A percentile compares a stretch with the other conserved stretches of the same genome.
phyloP scores from a whole-genome alignment of 2,329 filamentous ascomycete species.

The Colletotrichum plurivorum region DNA sequence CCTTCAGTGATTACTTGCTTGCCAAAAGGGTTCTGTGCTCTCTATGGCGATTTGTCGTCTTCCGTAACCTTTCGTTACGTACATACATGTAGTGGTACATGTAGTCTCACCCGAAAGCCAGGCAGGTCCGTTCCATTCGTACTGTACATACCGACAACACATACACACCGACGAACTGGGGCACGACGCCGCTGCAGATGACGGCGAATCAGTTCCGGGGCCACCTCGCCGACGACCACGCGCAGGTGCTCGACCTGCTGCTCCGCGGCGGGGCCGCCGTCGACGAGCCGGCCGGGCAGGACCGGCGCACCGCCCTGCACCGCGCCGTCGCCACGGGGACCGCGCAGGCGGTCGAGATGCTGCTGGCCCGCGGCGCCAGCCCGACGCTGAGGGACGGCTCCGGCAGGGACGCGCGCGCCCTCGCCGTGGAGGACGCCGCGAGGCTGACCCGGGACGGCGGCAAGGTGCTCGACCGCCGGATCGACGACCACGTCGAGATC shows the following conservation, averaged over 20 bases:
- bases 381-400: neutral
- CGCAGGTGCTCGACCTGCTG: neutral
- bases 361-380: neutral
- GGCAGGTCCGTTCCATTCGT: too few species aligned
- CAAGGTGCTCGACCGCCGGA: neutral
- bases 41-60: too few species aligned
- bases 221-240: neutral
- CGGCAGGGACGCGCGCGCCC: neutral
- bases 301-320: neutral
- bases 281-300: constrained; percentile 1
- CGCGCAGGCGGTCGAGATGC: constrained; percentile 1
- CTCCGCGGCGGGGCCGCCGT: neutral
- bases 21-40: too few species aligned
- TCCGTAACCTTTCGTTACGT: too few species aligned
- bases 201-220: neutral
- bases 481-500: constrained; percentile 1
- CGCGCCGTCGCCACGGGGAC: neutral
- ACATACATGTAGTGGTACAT: too few species aligned
- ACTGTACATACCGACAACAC: too few species aligned
- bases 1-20: too few species aligned
- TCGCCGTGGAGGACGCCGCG: neutral
- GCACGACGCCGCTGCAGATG: neutral
- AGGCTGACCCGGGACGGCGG: neutral
- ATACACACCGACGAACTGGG: neutral
- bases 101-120: too few species aligned